phyloP scores from a whole-genome alignment of 2,329 filamentous ascomycete species.

The Cladophialophora psammophila region DNA sequence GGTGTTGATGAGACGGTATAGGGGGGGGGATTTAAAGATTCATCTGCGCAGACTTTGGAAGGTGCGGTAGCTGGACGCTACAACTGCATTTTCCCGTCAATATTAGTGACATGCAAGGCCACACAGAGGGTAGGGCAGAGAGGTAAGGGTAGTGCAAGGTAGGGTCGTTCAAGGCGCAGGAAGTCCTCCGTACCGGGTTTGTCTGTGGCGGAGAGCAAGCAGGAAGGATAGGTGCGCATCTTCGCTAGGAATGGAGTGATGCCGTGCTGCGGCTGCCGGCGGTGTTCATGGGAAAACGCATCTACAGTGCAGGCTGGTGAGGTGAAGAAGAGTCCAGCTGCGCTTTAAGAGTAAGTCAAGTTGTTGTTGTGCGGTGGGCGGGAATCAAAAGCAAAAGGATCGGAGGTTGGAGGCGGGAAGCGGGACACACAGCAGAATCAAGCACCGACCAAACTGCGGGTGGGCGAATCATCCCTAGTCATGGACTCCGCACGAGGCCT shows the following conservation, averaged over 20 bases:
- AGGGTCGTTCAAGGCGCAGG: constrained; percentile 19
- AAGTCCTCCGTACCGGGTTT: constrained; percentile 22
- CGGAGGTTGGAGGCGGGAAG: constrained; percentile 23
- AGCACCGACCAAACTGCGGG: constrained; percentile 18
- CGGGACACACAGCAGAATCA: constrained; percentile 5
- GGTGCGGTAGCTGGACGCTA: constrained; percentile 26
- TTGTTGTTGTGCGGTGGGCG: constrained; percentile 12
- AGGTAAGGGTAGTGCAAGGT: constrained; percentile 13
- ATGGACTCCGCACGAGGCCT: too few species aligned
- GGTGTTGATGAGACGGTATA: constrained; percentile 9
- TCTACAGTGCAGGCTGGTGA: constrained; percentile 22
- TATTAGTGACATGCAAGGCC: constrained; percentile 21
- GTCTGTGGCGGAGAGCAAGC: constrained; percentile 28
- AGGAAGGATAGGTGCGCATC: constrained; percentile 33
- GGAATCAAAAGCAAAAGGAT: constrained; percentile 7
- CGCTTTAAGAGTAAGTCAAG: constrained; percentile 1
- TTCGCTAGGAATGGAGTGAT: constrained; percentile 34
- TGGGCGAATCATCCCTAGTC: constrained; percentile 14
- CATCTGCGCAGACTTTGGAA: constrained; percentile 30
- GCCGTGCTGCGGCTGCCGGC: constrained; percentile 25
- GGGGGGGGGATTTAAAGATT: constrained; percentile 8
- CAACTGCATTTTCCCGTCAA: constrained; percentile 24
- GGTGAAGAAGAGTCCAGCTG: constrained; percentile 7
- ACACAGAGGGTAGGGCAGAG: constrained; percentile 7
- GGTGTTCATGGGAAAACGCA: constrained; percentile 23